Evolutionary conservation across 192 early-diverging fungal species (phyloP), one percentile per base, ranked within the genome.

Genomic region (Podila epigama): DNA sequence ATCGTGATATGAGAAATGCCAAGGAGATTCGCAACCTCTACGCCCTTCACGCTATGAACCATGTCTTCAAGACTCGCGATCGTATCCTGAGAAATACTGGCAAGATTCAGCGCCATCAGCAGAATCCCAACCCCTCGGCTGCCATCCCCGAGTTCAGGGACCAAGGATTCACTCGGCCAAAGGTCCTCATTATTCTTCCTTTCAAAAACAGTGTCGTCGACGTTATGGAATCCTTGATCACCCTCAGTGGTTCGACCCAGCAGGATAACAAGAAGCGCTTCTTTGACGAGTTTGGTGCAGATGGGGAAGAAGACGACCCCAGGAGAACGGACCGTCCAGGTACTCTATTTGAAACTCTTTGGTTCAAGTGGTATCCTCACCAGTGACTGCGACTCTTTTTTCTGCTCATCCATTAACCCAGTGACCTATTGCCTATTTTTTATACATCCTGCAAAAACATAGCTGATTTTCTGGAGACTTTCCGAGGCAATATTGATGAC

Each of bases 401-500:
- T n/a, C n/a, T n/a, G n/a, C n/a, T n/a, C n/a, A n/a, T n/a, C n/a
- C n/a, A n/a, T n/a, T n/a, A n/a, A n/a, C n/a, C n/a, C n/a, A n/a
- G n/a, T n/a, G n/a, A n/a, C n/a, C n/a, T n/a, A n/a, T n/a, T n/a
- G n/a, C n/a, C 20, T 18, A 16, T 6, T n/a, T 52, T 32, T 35
- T 56, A 18, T 58, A 2, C 31, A 15, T 12, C 12, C 35, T 0
- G 33, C 15, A 32, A 32, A 29, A 27, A n/a, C n/a, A 3, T 59
- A 82, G 89, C 85, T 1, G 97, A 99, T 70, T 95, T 85, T 75
- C 80, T 89, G 61, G 82, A 85, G 48, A 95, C 89, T 13, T 99
- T 99, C 83, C 87, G 81, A 8, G 97, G 97, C 44, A 98, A 98
- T 79, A 94, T 95, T 70, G 97, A 98, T 69, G 97, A 99, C 77